phyloP scores from a whole-genome alignment of 75 land plant species.

The Sequoia sempervirens region DNA sequence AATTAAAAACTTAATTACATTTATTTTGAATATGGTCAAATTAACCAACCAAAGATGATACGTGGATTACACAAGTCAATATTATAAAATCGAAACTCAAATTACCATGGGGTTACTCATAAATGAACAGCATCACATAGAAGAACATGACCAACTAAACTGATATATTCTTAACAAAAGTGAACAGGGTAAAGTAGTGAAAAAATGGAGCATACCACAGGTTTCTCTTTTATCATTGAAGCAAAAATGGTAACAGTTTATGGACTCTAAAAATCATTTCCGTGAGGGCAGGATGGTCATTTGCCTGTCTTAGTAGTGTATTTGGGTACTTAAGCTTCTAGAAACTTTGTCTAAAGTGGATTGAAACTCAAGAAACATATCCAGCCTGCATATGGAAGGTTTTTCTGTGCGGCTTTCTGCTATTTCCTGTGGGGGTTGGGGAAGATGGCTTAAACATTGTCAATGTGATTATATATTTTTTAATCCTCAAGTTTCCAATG shows the following conservation, averaged over 20 bases:
- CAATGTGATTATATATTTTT: background rate
- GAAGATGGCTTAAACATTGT: background rate
- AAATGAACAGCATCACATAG: too few species aligned
- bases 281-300: background rate
- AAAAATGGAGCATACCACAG: too few species aligned
- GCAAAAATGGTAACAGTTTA: background rate
- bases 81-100: too few species aligned
- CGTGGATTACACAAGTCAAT: too few species aligned
- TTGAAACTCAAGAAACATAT: background rate
- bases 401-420: background rate
- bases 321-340: background rate
- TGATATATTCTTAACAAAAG: too few species aligned
- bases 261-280: background rate
- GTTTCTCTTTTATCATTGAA: background rate
- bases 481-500: background rate
- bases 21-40: too few species aligned
- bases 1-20: too few species aligned
- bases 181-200: too few species aligned
- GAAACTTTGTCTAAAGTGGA: background rate
- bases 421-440: background rate
- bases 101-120: too few species aligned
- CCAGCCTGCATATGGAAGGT: background rate
- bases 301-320: background rate
- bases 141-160: too few species aligned
- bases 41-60: too few species aligned